Percentiles rank a stretch among this genome's conserved stretches.
Evolutionary conservation across 2,329 filamentous ascomycete genomes (phyloP).

Genomic region (Ascochyta rabiei): DNA sequence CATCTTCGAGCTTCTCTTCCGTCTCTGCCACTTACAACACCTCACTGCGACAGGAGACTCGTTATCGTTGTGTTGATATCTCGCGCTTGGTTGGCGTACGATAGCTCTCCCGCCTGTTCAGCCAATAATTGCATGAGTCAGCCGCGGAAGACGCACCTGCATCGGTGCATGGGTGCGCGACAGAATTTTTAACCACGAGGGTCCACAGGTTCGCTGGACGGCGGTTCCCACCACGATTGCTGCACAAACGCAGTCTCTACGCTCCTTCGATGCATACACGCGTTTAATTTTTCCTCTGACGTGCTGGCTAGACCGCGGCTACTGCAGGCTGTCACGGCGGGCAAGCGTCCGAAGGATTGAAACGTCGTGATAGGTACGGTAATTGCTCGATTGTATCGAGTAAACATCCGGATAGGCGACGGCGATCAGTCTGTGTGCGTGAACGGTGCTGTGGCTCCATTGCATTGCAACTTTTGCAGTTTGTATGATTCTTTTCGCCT

Average conservation of each 20-base stretch:
- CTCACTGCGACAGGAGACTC: neutral
- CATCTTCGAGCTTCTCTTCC: neutral
- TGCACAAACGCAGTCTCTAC: neutral
- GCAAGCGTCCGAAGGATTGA: neutral
- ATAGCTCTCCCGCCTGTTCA: constrained; percentile 12
- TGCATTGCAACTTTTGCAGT: neutral
- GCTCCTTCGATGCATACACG: neutral
- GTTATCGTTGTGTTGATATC: constrained; percentile 13
- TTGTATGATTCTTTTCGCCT: too few species aligned
- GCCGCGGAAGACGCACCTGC: constrained; percentile 25
- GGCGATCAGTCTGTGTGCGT: neutral
- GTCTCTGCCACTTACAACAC: neutral
- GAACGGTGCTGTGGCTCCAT: neutral
- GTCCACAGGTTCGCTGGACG: constrained; percentile 30
- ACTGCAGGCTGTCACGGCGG: constrained; percentile 1
- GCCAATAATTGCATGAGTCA: constrained; percentile 30
- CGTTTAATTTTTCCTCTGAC: neutral
- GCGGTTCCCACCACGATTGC: constrained; percentile 11
- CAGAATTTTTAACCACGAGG: constrained; percentile 10
- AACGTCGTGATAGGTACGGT: neutral
- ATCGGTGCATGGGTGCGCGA: constrained; percentile 2
- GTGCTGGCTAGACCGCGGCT: constrained; percentile 6
- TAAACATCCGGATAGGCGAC: constrained; percentile 8
- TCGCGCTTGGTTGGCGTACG: constrained; percentile 5
- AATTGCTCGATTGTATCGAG: constrained; percentile 15